Conservation (phyloP, 75 land plant species). For the Cryptomeria japonica region DNA sequence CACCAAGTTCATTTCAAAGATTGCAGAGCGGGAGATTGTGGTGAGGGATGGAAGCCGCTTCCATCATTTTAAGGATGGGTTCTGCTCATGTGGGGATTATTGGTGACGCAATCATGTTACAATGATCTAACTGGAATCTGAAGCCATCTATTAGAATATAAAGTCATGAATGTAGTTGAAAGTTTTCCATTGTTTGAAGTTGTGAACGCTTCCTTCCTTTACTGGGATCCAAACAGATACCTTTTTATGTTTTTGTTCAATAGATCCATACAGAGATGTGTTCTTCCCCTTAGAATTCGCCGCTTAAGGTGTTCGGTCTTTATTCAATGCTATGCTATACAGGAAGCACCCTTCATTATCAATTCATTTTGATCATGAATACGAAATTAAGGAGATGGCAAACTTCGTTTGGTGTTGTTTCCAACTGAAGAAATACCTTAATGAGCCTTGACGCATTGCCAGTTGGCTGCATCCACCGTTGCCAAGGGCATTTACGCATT, state of each 20-base stretch:
- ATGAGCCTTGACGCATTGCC: neutral
- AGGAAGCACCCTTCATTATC: neutral
- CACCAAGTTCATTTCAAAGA: neutral
- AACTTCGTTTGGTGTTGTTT: neutral
- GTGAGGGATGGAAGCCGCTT: too few species aligned
- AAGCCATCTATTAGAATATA: too few species aligned
- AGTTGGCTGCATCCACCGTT: neutral
- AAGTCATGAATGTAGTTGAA: too few species aligned
- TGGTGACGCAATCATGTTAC: too few species aligned
- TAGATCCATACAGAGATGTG: neutral
- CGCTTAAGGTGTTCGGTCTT: neutral
- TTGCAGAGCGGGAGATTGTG: neutral
- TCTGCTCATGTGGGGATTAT: too few species aligned
- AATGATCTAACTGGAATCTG: too few species aligned
- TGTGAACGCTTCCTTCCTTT: too few species aligned
- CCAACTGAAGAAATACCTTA: neutral
- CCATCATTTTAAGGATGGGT: too few species aligned
- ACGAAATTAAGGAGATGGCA: neutral
- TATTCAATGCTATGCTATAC: neutral
- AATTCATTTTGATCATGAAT: neutral
- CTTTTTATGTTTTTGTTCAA: neutral
- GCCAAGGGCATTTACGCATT: neutral
- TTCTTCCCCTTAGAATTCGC: neutral
- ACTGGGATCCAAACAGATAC: neutral
- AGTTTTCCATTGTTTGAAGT: too few species aligned